These are phyloP conservation scores for Papiliotrema nemorosa DNA, from an alignment of 1,284 basidiomycete genomes.

Conservation along the genomic window DNA sequence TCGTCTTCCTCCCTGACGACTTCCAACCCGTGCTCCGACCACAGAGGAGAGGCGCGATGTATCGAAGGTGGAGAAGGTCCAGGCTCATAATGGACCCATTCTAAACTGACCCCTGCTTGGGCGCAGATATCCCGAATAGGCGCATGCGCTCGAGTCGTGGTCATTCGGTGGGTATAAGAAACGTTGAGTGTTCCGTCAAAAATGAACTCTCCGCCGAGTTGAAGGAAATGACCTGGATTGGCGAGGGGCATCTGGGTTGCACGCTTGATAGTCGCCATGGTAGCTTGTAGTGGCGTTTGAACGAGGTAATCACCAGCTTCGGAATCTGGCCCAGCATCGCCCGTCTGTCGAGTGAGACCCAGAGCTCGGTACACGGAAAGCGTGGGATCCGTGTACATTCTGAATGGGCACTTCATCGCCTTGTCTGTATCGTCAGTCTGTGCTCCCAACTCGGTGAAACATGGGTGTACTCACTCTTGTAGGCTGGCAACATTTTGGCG, in stretches of 20 bases:
- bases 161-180: constrained; percentile 47
- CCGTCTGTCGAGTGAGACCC: constrained; percentile 64
- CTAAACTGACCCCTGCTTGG: constrained; percentile 24
- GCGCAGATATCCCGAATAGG: constrained; percentile 64
- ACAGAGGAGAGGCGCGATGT: constrained; percentile 11
- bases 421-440: constrained; percentile 38
- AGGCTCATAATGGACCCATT: constrained; percentile 34
- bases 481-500: constrained; percentile 32
- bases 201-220: constrained; percentile 86
- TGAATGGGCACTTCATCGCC: constrained; percentile 56
- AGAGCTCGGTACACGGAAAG: constrained; percentile 66
- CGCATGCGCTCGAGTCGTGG: constrained; percentile 62
- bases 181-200: constrained; percentile 61
- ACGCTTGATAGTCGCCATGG: constrained; percentile 38
- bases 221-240: constrained; percentile 68
- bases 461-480: constrained; percentile 19
- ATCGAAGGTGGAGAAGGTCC: constrained; percentile 27
- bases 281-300: constrained; percentile 25
- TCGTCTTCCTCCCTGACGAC: not conserved
- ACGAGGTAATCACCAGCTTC: constrained; percentile 56
- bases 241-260: constrained; percentile 60
- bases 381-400: constrained; percentile 73
- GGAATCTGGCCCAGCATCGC: constrained; percentile 53
- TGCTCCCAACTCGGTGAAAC: constrained; percentile 44
- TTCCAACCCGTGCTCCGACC: not conserved